Base-by-base conservation (phyloP, 164 flowering plant genomes). In the Chimonanthus salicifolius region DNA sequence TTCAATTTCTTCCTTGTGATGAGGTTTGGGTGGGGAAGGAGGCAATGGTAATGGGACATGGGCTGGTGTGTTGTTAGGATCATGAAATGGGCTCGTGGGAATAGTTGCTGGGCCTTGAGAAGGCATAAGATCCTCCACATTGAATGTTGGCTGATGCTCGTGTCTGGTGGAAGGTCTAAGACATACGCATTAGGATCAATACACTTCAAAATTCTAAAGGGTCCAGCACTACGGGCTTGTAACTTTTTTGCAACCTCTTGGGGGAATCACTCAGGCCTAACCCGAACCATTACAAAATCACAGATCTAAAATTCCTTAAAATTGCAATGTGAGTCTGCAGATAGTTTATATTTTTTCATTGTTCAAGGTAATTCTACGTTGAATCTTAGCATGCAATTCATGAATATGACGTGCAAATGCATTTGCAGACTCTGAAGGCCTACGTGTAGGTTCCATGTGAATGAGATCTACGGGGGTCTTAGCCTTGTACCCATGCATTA, bases 91-190 rank as follows among this genome's bases (percentile, higher is more conserved):
- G 51, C 9, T 49, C 2, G 6, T 9, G 9, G 6, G 51, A 9
- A 10, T 20, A 50, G 16, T 21, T 5, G 62, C 33, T 11, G 47
- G 11, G 4, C 54, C 60, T 8, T n/a, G 20, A 62, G 3, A 64
- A 64, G 67, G 67, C 3, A 64, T 4, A 20, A 64, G 67, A 64
- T 64, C 47, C 46, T 64, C 67, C n/a, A 64, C 45, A 44, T 64
- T 64, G 67, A 64, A 64, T 21, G 47, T 64, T 64, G 67, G 33
- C 10, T 64, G 46, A 18, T 62, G 7, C 64, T 20, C 64, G 18
- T 62, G 64, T 6, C 7, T 3, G 20, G 64, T 62, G 43, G 64
- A 62, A 47, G 33, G 6, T 67, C 49, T 11, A 67, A 7, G 3
- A 64, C 47, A 21, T 64, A 44, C 3, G 6, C 67, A 64, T 33